Base-by-base conservation (phyloP, 164 flowering plant genomes). In the Nymphaea thermarum region DNA sequence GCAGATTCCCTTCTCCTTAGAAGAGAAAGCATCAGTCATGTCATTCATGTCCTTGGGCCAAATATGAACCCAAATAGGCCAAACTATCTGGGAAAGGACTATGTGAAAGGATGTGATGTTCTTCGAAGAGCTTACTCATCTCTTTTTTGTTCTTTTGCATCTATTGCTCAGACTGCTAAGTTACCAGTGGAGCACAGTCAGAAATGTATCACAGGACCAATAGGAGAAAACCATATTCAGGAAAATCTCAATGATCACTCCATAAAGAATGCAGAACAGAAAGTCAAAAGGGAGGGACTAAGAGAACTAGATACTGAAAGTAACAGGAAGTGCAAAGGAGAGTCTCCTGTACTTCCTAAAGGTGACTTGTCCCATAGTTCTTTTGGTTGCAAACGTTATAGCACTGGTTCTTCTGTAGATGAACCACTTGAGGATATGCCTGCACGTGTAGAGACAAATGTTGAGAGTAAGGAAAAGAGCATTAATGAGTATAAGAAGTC, bases 31-130 rank as follows among this genome's bases (percentile, higher is more conserved):
- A 84, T 94, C n/a, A 82, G 93, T 36, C 97, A 94, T 83, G 98
- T 94, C 65, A 88, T 94, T 65, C 98, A 94, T 78, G 95, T 91
- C 71, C 88, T 94, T 74, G 98, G 98, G 66, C 98, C 98, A 59
- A 94, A 94, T 71, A 94, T 94, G 98, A 94, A 94, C 73, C 95
- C 95, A 5, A 73, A 80, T 16, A 84, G 98, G 72, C 97, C 98
- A 55, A 83, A 89, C 75, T 85, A 68, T 77, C 91, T 94, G 14
- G 68, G 80, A 41, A 79, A 81, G 80, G 89, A 94, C 78, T 94
- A 94, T 68, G 65, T 4, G 43, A 79, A 85, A 73, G 98, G 97
- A 42, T 81, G 93, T 75, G 71, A 80, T 65, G 71, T 91, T 77
- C 96, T 94, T 61, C 81, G 81, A 42, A 81, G 80, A 65, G 86